These are phyloP conservation scores for Diaporthe caulivora DNA, from an alignment of 2,329 filamentous ascomycete genomes.

Conservation along the genomic window DNA sequence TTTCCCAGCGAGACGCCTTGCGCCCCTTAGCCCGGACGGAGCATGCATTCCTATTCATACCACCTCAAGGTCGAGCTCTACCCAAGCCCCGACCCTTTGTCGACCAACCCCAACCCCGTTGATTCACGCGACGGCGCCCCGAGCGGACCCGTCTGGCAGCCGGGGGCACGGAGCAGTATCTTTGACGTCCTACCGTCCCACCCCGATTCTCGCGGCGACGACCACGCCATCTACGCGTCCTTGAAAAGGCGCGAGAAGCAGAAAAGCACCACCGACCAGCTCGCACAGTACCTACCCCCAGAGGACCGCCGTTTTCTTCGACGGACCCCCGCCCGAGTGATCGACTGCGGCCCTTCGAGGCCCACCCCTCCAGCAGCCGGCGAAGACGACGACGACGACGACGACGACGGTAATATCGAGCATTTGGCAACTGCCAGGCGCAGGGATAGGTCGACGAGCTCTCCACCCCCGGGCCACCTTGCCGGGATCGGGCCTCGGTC, in stretches of 20 bases:
- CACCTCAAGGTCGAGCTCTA: slow-evolving; percentile 77
- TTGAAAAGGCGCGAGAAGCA: slow-evolving; percentile 36
- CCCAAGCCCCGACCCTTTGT: slow-evolving; percentile 55
- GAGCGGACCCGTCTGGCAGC: slow-evolving; percentile 61
- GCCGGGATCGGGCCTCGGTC: slow-evolving; percentile 61
- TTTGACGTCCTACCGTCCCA: slow-evolving; percentile 69
- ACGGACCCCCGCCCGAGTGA: slow-evolving; percentile 49
- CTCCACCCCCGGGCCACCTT: slow-evolving; percentile 56
- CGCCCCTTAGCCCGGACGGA: slow-evolving; percentile 27
- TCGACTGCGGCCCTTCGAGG: slow-evolving; percentile 63
- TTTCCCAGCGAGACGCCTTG: background rate
- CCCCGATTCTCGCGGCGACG: slow-evolving; percentile 46
- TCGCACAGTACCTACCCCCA: slow-evolving; percentile 38
- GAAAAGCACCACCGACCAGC: slow-evolving; percentile 37
- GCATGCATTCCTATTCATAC: slow-evolving; percentile 74
- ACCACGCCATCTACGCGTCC: slow-evolving; percentile 17
- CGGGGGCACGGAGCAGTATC: slow-evolving; percentile 60
- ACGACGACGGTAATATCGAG: slow-evolving; percentile 51
- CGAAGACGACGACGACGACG: slow-evolving; percentile 40
- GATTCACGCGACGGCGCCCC: slow-evolving; percentile 36
- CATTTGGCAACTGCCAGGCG: slow-evolving; percentile 56
- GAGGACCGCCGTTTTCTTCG: slow-evolving; percentile 38
- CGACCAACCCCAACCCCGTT: slow-evolving; percentile 38
- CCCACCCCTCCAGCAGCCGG: slow-evolving; percentile 44
- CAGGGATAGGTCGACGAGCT: slow-evolving; percentile 55